Evolutionary conservation across 75 land plant genomes (phyloP), one percentile per base, ranked within the genome.

Genomic region (Cryptomeria japonica): DNA sequence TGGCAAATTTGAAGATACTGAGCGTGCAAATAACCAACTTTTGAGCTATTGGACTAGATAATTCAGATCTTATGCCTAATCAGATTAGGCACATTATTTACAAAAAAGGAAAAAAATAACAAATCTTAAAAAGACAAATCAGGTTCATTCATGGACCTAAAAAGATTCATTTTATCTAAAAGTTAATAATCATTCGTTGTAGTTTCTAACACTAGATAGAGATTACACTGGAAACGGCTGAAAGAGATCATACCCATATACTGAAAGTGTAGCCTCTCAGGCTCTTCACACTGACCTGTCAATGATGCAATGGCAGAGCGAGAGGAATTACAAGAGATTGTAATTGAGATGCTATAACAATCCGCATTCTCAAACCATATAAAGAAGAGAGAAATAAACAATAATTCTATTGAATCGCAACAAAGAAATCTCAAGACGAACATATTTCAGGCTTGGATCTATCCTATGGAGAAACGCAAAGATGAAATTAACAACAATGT

Each of bases 231-330:
- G 85, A 84, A 84, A 34, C 49, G 16, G 41, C 58, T 34, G 16
- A 55, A 85, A 51, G 42, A 85, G 64, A 37, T 51, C 64, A 85
- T 85, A 85, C 86, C 86, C 58, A 56, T 56, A 85, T 55, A 55
- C 22, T 64, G 70, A n/a, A 85, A 51, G 55, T 84, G 56, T 12
- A 85, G 55, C 41, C 86, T 85, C 56, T 56, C 64, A 36, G 39
- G 86, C 37, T 53, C 86, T 36, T 37, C 68, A 12, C n/a, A 36
- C 38, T 6, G 16, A 34, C 32, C 86, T 19, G 18, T 51, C 56
- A 19, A 85, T 49, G 61, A 38, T 84, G 85, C 85, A 49, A 84
- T 28, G 84, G 49, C 18, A 82, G 13, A 22, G 28, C 32, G n/a
- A 82, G 32, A 82, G 16, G 37, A 53, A 55, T 85, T 85, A 53